Percentiles rank a stretch among this genome's conserved stretches.
These are phyloP conservation scores for Parastagonospora nodorum DNA, from an alignment of 2,329 filamentous ascomycete species.

Conservation along the genomic window DNA sequence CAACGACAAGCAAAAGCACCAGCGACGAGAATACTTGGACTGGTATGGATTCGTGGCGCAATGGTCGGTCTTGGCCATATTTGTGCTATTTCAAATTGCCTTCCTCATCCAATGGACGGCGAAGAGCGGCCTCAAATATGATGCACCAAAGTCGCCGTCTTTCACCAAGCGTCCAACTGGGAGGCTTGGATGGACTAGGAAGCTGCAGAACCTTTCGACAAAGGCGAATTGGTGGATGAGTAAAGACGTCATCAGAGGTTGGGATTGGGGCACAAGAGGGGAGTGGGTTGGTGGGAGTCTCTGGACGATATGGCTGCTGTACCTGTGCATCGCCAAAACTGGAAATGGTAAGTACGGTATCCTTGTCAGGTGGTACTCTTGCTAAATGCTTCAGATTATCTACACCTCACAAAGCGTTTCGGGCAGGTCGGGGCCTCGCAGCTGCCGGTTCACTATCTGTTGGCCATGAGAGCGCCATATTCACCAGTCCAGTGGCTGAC, in stretches of 20 bases:
- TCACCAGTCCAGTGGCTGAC: slow-evolving; percentile 59
- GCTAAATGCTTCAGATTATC: slow-evolving; percentile 56
- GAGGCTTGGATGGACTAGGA: slow-evolving; percentile 28
- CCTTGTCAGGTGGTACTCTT: not conserved
- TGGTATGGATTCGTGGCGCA: slow-evolving; percentile 62
- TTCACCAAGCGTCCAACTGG: slow-evolving; percentile 41
- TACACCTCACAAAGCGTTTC: slow-evolving; percentile 67
- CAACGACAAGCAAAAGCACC: slow-evolving; percentile 54
- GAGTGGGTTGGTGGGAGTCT: slow-evolving; percentile 54
- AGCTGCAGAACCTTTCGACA: slow-evolving; percentile 28
- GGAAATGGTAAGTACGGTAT: slow-evolving; percentile 56
- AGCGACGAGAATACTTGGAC: slow-evolving; percentile 59
- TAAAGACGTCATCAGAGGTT: slow-evolving; percentile 49
- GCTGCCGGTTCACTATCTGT: slow-evolving; percentile 62
- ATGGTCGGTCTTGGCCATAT: slow-evolving; percentile 55
- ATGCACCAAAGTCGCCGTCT: slow-evolving; percentile 50
- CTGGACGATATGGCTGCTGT: slow-evolving; percentile 60
- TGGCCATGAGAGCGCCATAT: slow-evolving; percentile 58
- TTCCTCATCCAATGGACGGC: slow-evolving; percentile 44
- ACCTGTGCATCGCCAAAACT: slow-evolving; percentile 57
- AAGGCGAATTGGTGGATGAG: slow-evolving; percentile 52
- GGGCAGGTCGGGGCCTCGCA: slow-evolving; percentile 65
- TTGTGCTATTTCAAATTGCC: slow-evolving; percentile 50
- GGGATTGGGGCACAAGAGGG: slow-evolving; percentile 57
- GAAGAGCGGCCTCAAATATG: slow-evolving; percentile 31